phyloP scores from a whole-genome alignment of 768 basidiomycete genomes.

The Mycena leptocephala region DNA sequence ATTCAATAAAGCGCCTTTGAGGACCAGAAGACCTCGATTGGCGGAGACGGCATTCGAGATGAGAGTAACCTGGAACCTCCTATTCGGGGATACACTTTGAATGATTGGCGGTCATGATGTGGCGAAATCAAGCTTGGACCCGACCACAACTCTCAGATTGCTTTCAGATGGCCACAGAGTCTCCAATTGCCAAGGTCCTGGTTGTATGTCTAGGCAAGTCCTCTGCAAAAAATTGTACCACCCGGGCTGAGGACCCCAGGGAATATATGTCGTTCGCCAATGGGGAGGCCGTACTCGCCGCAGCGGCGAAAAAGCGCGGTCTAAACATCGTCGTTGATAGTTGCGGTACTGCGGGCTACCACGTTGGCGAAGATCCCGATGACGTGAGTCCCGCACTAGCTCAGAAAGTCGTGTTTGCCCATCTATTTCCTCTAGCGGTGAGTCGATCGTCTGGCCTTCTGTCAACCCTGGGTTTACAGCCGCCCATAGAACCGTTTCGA shows the following conservation, averaged over 20 bases:
- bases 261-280: slow-evolving; percentile 92
- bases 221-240: not conserved
- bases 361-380: slow-evolving; percentile 89
- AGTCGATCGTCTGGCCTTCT: not conserved
- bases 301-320: slow-evolving; percentile 78
- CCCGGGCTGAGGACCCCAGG: slow-evolving; percentile 53
- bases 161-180: slow-evolving; percentile 43
- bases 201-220: slow-evolving; percentile 77
- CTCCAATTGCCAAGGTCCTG: slow-evolving; percentile 68
- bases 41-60: slow-evolving; percentile 80
- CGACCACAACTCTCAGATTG: slow-evolving; percentile 12
- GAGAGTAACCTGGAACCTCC: not conserved
- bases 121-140: slow-evolving; percentile 9
- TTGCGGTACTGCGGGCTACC: slow-evolving; percentile 87
- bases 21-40: slow-evolving; percentile 65
- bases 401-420: not conserved
- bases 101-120: not conserved
- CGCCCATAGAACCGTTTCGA: slow-evolving; percentile 71
- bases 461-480: not conserved
- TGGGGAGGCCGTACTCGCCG: slow-evolving; percentile 92
- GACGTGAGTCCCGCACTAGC: slow-evolving; percentile 60
- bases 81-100: not conserved
- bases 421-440: slow-evolving; percentile 13
- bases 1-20: not conserved
- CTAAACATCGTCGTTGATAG: slow-evolving; percentile 84